Percentiles rank a stretch among this genome's conserved stretches.
phyloP scores from a whole-genome alignment of 192 early-diverging fungal genomes.

The Allomyces arbusculus region DNA sequence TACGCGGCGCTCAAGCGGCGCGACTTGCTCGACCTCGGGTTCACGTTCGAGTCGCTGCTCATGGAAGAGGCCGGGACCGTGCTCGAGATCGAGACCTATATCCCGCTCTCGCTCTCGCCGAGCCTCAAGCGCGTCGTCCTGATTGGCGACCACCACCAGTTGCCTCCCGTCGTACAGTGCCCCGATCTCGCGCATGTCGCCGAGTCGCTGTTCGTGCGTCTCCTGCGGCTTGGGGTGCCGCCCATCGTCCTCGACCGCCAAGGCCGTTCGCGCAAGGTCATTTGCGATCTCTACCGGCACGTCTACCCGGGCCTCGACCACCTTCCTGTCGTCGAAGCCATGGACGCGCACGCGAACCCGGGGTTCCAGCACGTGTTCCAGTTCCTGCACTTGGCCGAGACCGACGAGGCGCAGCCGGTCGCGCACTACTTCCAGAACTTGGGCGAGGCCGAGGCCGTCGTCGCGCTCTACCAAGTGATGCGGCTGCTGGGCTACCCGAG shows the following conservation, averaged over 20 bases:
- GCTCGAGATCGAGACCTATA: conserved; percentile 83
- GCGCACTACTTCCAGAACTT: conserved; percentile 86
- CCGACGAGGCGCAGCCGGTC: conserved; percentile 61
- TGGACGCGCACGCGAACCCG: conserved; percentile 56
- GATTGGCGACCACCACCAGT: conserved; percentile 94
- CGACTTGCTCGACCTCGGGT: conserved; percentile 69
- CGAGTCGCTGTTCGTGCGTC: conserved; percentile 78
- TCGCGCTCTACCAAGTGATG: conserved; percentile 93
- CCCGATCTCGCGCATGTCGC: conserved; percentile 76
- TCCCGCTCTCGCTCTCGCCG: conserved; percentile 60
- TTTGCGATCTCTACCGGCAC: conserved; percentile 73
- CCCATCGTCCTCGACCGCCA: conserved; percentile 59
- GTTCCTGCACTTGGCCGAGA: conserved; percentile 58
- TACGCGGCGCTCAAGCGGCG: conserved; percentile 78
- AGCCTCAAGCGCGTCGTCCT: conserved; percentile 68
- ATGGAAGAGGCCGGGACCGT: conserved; percentile 97
- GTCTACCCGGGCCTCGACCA: conserved; percentile 51
- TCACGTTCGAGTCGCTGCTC: conserved; percentile 85
- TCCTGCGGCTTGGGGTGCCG: conserved; percentile 87
- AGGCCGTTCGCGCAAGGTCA: conserved; percentile 58
- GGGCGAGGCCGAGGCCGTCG: conserved; percentile 93
- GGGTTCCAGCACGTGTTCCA: conserved; percentile 79
- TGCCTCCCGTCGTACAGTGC: conserved; percentile 90
- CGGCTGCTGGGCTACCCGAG: conserved; percentile 76
- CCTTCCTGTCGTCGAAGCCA: conserved; percentile 20